Base-by-base conservation (phyloP, 2,329 filamentous ascomycete species). In the Cytospora chrysosperma region DNA sequence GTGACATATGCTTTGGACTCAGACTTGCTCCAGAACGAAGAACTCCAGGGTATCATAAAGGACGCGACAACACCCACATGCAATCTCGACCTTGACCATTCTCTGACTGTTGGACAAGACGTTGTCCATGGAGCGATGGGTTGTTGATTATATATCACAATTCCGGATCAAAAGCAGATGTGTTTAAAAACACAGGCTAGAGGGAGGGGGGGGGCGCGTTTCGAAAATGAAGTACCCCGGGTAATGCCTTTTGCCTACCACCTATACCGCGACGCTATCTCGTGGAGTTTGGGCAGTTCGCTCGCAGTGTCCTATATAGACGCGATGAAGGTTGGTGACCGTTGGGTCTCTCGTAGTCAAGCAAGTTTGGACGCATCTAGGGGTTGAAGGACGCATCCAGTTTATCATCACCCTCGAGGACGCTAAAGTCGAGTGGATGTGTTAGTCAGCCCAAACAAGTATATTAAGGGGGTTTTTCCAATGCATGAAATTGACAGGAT, bases 341-440 rank as follows among this genome's bases (percentile, higher is more conserved):
- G 32, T 27, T 17, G 19, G 17, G 28, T 17, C 17, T 43, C 30
- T 58, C 17, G 27, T 34, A 13, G 43, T 32, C 32, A 19, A 30
- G 24, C 24, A 50, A 24, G 21, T 32, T 28, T 32, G 28, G 37
- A 30, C 51, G 21, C 59, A n/a, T 21, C 7, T 40, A 65, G 9
- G 64, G 61, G 8, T 63, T 63, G 52, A 65, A 75, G 0, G 80
- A 83, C n/a, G 75, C 69, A 53, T 85, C 83, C 50, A 82, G 75
- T 68, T 81, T 84, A 66, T 85, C 83, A 56, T 85, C 82, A 15
- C 80, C 78, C 65, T 85, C 82, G 13, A 85, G 76, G 17, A 85
- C 79, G 9, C 40, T 34, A 57, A 56, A 53, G 17, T 34, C 13
- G 21, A 10, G 15, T 47, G 21, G 9, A 21, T 21, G 50, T 9